phyloP scores from a whole-genome alignment of 371 early-diverging fungal genomes.

The Rhizopus sp. region DNA sequence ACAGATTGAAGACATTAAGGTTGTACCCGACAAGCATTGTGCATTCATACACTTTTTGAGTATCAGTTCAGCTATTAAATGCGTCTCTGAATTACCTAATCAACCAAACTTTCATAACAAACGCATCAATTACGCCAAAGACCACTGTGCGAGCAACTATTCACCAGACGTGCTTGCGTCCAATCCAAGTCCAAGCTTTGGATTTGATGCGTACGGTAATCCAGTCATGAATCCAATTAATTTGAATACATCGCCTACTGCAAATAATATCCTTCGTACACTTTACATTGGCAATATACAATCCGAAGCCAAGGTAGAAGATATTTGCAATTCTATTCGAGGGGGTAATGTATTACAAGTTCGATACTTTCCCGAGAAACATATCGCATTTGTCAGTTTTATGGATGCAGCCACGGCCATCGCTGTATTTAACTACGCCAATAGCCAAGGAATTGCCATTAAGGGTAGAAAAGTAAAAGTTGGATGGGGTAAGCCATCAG shows the following conservation, averaged over 20 bases:
- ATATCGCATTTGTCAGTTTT: constrained; percentile 85
- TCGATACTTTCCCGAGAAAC: constrained; percentile 71
- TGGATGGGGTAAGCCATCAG: constrained; percentile 77
- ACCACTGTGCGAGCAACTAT: constrained; percentile 60
- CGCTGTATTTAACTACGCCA: constrained; percentile 58
- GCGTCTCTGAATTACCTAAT: constrained; percentile 50
- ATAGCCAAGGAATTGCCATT: constrained; percentile 59
- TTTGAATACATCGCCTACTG: not conserved
- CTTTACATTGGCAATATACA: constrained; percentile 78
- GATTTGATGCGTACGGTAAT: not conserved
- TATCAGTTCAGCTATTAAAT: constrained; percentile 65
- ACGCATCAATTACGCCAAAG: constrained; percentile 76
- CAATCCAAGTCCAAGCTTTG: constrained; percentile 3
- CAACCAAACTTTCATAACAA: constrained; percentile 53
- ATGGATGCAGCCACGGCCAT: constrained; percentile 70
- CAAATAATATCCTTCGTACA: constrained; percentile 35
- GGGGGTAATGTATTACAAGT: constrained; percentile 79
- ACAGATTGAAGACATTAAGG: constrained; percentile 65
- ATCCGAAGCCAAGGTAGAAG: constrained; percentile 71
- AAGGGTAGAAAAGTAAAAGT: constrained; percentile 70
- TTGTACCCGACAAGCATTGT: constrained; percentile 67
- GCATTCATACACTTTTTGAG: constrained; percentile 78
- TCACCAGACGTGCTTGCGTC: not conserved
- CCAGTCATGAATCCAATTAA: constrained; percentile 4
- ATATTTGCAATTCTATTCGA: constrained; percentile 84